Conservation (phyloP, 441 rosid genomes). For the Erodium chrysanthum region DNA sequence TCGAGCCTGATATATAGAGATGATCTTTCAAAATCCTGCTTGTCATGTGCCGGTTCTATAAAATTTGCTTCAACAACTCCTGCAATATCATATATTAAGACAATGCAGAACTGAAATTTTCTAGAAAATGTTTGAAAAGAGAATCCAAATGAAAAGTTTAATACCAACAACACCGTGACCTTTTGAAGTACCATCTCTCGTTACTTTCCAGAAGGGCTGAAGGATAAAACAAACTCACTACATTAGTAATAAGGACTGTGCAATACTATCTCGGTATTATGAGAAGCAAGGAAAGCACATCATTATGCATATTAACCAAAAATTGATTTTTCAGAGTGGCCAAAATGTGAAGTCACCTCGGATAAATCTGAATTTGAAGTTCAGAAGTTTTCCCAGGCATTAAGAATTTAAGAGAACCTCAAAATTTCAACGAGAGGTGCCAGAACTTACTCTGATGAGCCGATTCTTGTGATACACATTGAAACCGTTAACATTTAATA, state of each 20-base stretch:
- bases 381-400: background rate
- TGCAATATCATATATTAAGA: conserved; percentile 22
- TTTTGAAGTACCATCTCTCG: conserved; percentile 35
- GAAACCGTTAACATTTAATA: conserved; percentile 45
- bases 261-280: background rate
- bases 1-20: conserved; percentile 61
- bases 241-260: conserved; percentile 15
- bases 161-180: conserved; percentile 82
- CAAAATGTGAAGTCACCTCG: background rate
- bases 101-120: conserved; percentile 16
- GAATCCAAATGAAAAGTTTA: conserved; percentile 16
- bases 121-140: conserved; percentile 13
- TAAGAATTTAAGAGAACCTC: conserved; percentile 1
- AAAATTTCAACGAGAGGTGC: background rate
- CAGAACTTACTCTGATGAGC: conserved; percentile 63
- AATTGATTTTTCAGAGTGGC: background rate
- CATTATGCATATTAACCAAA: background rate
- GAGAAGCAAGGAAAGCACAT: background rate
- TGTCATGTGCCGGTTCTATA: conserved; percentile 95
- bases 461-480: conserved; percentile 92
- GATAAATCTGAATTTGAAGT: background rate
- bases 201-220: conserved; percentile 92
- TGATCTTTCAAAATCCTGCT: conserved; percentile 97
- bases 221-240: conserved; percentile 19
- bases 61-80: conserved; percentile 95